Conservation (phyloP, 2,329 filamentous ascomycete genomes). For the Colletotrichum melonis region DNA sequence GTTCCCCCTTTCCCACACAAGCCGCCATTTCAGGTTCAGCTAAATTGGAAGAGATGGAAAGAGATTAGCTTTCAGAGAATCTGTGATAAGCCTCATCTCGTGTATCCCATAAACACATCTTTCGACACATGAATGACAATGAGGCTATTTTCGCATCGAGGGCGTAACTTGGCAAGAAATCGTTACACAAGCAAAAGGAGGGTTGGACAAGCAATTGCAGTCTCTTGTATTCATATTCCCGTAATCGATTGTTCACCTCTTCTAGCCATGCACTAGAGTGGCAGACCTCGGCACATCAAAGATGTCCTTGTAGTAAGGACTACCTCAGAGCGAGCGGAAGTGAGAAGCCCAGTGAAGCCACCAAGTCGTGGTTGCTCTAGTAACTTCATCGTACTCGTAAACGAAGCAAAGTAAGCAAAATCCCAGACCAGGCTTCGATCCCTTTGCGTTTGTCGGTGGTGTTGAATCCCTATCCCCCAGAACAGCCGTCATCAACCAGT, state of each 20-base stretch:
- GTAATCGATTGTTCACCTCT: background rate
- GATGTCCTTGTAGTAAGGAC: no score
- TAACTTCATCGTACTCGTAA: background rate
- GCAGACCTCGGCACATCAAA: background rate
- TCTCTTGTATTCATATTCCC: background rate
- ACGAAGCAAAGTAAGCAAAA: constrained; percentile 1
- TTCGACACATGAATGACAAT: no score
- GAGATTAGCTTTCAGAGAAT: no score
- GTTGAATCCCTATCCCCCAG: constrained; percentile 12
- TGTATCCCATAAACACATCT: no score
- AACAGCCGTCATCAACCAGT: background rate
- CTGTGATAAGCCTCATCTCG: no score
- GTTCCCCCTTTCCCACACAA: no score
- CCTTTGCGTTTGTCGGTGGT: constrained; percentile 2
- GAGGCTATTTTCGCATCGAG: no score
- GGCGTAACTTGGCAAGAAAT: no score
- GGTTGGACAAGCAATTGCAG: background rate
- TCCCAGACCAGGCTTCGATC: background rate
- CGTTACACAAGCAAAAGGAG: no score
- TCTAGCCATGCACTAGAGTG: background rate
- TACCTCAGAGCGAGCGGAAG: background rate
- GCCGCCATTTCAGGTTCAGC: no score
- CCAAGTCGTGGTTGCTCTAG: background rate
- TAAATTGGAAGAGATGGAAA: no score
- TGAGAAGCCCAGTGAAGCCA: background rate